Evolutionary conservation across 441 rosid species (phyloP).

Genomic region (Euphorbia celastroides): DNA sequence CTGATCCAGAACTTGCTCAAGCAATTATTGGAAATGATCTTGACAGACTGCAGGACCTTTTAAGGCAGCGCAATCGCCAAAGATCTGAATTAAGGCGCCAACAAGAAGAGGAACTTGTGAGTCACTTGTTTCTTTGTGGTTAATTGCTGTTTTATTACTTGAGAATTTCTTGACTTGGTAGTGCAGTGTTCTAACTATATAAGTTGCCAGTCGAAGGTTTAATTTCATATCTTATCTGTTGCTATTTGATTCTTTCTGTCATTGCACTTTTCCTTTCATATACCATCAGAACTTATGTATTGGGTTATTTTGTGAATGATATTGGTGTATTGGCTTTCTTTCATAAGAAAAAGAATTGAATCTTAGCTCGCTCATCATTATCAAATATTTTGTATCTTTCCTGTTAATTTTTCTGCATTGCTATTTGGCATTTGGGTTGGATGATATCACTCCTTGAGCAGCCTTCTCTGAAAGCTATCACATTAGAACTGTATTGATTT

Average conservation of each 20-base stretch:
- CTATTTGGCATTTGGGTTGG: neutral
- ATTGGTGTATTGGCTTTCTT: neutral
- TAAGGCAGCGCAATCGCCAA: constrained; percentile 60
- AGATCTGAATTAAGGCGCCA: constrained; percentile 56
- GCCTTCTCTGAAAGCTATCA: neutral
- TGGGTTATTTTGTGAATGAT: neutral
- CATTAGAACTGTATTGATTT: neutral
- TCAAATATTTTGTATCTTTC: neutral
- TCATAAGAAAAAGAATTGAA: neutral
- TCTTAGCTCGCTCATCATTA: neutral
- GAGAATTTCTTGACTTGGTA: constrained; percentile 1
- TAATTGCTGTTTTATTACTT: neutral
- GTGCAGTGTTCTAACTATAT: neutral
- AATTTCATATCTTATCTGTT: neutral
- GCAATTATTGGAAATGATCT: constrained; percentile 77
- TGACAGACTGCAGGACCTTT: constrained; percentile 62
- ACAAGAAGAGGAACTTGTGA: constrained; percentile 77
- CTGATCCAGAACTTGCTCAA: constrained; percentile 95
- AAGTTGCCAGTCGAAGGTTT: neutral
- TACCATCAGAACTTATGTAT: neutral
- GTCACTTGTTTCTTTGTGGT: constrained; percentile 24
- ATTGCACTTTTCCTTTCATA: neutral
- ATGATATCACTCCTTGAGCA: neutral
- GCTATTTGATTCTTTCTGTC: neutral
- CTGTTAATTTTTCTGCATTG: neutral